Conservation (phyloP, 2,329 filamentous ascomycete genomes). For the Cercospora zeae-maydis region DNA sequence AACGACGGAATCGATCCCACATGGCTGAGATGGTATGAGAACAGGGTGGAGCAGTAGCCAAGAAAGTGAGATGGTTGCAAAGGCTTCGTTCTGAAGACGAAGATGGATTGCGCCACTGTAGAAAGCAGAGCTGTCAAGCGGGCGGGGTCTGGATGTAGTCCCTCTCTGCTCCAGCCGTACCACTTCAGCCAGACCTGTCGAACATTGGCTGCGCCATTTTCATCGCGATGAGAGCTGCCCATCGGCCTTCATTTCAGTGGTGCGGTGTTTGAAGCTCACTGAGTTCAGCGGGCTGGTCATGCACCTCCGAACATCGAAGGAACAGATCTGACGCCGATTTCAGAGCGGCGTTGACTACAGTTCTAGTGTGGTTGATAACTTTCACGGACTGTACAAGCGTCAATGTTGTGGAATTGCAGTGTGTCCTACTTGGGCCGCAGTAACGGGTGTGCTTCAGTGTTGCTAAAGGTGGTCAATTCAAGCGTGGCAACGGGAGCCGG, state of each 20-base stretch:
- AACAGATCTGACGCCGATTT: neutral
- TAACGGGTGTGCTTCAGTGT: constrained; percentile 45
- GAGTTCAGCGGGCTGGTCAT: neutral
- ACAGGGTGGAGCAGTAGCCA: neutral
- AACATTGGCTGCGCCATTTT: neutral
- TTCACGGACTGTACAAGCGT: neutral
- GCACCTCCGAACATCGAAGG: neutral
- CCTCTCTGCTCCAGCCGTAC: neutral
- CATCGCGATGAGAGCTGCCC: neutral
- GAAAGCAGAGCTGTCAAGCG: neutral
- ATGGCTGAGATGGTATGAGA: neutral
- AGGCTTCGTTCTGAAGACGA: neutral
- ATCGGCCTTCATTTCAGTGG: neutral
- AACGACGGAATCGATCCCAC: neutral
- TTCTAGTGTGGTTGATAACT: neutral
- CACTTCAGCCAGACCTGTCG: neutral
- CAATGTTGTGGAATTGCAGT: neutral
- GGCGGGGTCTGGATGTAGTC: neutral
- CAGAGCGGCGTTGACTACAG: neutral
- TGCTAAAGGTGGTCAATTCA: constrained; percentile 23
- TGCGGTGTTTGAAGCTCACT: neutral
- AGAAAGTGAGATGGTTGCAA: neutral
- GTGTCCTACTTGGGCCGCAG: constrained; percentile 10
- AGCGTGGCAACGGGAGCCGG: too few species aligned
- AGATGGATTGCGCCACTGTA: neutral